These are phyloP conservation scores for Sophora flavescens DNA, from an alignment of 306 rosid species.

Conservation along the genomic window DNA sequence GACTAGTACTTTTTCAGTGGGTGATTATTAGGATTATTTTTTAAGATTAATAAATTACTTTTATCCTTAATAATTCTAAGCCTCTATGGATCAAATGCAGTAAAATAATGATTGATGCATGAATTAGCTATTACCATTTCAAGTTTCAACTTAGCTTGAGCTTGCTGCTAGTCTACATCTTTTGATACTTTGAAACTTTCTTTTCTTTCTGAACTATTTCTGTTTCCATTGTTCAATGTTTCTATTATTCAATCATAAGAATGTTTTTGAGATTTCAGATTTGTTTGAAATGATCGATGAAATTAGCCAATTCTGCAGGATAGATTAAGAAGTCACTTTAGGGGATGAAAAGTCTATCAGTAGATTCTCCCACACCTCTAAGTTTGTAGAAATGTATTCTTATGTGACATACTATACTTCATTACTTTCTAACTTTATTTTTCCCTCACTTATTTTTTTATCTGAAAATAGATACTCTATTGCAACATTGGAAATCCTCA, in stretches of 20 bases:
- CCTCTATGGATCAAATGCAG: neutral
- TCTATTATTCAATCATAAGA: neutral
- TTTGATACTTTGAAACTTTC: neutral
- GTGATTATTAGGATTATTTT: neutral
- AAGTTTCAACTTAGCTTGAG: neutral
- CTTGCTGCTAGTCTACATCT: neutral
- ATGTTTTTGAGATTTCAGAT: too few species aligned
- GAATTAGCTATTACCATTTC: neutral
- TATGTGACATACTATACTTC: too few species aligned
- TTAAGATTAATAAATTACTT: neutral
- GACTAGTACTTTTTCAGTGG: slow-evolving; percentile 43
- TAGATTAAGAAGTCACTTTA: neutral
- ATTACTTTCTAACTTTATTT: too few species aligned
- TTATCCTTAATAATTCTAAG: neutral
- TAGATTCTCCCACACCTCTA: neutral
- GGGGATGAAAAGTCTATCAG: neutral
- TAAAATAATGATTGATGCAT: neutral
- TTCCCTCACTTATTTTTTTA: too few species aligned
- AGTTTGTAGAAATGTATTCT: neutral
- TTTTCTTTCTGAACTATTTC: neutral
- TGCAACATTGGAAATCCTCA: too few species aligned
- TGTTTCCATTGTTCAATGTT: neutral
- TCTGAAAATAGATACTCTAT: too few species aligned
- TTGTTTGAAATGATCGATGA: too few species aligned
- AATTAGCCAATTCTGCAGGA: too few species aligned